Percentiles rank a stretch among this genome's conserved stretches.
phyloP scores from a whole-genome alignment of 2,329 filamentous ascomycete genomes.

The Diaporthe vaccinii region DNA sequence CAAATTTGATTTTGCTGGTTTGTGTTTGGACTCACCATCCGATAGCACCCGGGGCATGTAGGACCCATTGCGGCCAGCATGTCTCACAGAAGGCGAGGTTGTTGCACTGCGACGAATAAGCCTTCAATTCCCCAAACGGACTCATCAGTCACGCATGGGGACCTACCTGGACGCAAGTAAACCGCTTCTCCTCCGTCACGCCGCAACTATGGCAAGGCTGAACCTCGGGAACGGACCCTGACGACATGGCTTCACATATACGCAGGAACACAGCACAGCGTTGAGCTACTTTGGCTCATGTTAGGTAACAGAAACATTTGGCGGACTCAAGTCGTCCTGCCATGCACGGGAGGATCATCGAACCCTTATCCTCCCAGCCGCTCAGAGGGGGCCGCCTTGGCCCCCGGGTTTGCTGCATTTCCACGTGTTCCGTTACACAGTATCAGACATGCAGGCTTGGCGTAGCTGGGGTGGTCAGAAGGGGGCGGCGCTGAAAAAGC shows the following conservation, averaged over 20 bases:
- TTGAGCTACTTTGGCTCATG: neutral
- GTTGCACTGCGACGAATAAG: neutral
- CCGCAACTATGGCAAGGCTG: constrained; percentile 21
- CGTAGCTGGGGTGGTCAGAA: constrained; percentile 15
- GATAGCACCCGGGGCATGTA: neutral
- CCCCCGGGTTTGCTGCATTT: constrained; percentile 21
- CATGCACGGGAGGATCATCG: neutral
- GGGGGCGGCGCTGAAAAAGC: constrained; percentile 8
- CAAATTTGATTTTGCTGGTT: neutral
- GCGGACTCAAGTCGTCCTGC: neutral
- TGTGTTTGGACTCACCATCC: neutral
- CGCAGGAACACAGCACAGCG: neutral
- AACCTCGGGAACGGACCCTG: neutral
- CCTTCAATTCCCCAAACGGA: neutral
- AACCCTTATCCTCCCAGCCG: neutral
- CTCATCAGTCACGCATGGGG: neutral
- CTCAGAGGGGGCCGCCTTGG: neutral
- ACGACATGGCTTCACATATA: neutral
- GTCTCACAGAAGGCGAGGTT: constrained; percentile 23
- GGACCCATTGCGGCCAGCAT: neutral
- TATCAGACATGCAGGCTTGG: constrained; percentile 31
- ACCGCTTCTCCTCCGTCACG: constrained; percentile 2
- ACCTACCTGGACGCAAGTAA: constrained; percentile 12
- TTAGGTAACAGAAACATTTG: constrained; percentile 20
- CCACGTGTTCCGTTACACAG: constrained; percentile 30